phyloP scores from a whole-genome alignment of 169 alveolate species.

The Babesia ovis region DNA sequence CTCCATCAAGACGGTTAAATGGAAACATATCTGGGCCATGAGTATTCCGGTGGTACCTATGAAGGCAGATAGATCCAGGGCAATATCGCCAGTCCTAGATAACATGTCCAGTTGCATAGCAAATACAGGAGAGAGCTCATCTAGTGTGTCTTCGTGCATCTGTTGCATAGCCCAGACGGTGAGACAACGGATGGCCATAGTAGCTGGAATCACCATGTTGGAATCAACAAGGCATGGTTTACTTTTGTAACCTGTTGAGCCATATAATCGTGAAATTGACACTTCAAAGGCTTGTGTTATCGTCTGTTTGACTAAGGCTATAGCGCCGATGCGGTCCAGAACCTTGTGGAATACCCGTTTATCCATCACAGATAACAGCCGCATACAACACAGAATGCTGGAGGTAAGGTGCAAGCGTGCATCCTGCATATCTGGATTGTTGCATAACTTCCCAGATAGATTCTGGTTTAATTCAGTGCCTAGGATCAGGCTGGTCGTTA shows the following conservation, averaged over 20 bases:
- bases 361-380: conserved; percentile 13
- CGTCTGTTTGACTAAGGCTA: conserved; percentile 37
- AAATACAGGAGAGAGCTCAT: conserved; percentile 39
- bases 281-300: background rate
- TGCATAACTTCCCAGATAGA: background rate
- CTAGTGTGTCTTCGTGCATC: conserved; percentile 35
- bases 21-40: conserved; percentile 14
- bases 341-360: background rate
- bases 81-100: too few species aligned
- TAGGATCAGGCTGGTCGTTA: conserved; percentile 11
- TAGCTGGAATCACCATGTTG: background rate
- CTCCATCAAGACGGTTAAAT: conserved; percentile 11
- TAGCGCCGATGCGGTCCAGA: conserved; percentile 25
- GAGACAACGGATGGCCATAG: conserved; percentile 46
- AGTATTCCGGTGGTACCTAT: conserved; percentile 7
- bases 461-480: conserved; percentile 17
- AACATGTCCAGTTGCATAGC: too few species aligned
- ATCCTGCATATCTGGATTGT: too few species aligned
- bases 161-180: conserved; percentile 41
- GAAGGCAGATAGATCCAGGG: conserved; percentile 9
- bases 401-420: background rate
- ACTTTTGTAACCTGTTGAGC: background rate
- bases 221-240: background rate
- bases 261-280: background rate
- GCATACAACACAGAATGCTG: conserved; percentile 8